Evolutionary conservation across 2,329 filamentous ascomycete species (phyloP), one percentile per base, ranked within the genome.

Genomic region (Coniochaeta sp.): DNA sequence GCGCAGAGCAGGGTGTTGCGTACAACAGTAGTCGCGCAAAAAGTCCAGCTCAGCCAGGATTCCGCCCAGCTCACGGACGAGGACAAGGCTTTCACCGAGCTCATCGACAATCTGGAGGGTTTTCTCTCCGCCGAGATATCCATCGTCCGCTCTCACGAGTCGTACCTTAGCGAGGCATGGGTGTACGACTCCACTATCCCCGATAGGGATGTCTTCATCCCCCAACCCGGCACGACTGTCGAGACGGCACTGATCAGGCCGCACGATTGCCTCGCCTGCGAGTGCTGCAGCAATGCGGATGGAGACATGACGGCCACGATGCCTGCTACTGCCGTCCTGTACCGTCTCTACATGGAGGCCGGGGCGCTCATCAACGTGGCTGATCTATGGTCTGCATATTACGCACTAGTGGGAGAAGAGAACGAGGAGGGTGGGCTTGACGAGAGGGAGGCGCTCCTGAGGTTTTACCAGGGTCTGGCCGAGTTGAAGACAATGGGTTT

Each of bases 401-500:
- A 79, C 57, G 79, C 80, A 14, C 78, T 87, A 27, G 71, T 87
- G 18, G 69, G 72, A 13, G 73, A 74, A 9, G 45, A 48, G 16
- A 31, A 48, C 45, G 10, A 48, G 24, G 45, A 48, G 30, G 45
- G 45, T 13, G 73, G 64, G 4, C 60, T 71, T 7, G 72, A 77
- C 47, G 80, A 84, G 65, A 72, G 80, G 57, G 76, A 75, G 46
- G 78, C 76, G 7, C 75, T 90, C 69, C 83, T 90, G 38, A 71
- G 88, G 53, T 99, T 97, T 69, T 96, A 96, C 67, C 80, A 84
- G 55, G 88, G 82, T 5, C 68, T 97, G 56, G 89, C 92, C 1
- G 94, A 99, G 67, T 69, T 99, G 65, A 86, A 85, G 66, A 81
- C 85, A 51, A 75, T 99, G 61, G 94, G 94, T 7, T 86, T 96